Base-by-base conservation (phyloP, 192 early-diverging fungal species). In the Podochytrium sp. region DNA sequence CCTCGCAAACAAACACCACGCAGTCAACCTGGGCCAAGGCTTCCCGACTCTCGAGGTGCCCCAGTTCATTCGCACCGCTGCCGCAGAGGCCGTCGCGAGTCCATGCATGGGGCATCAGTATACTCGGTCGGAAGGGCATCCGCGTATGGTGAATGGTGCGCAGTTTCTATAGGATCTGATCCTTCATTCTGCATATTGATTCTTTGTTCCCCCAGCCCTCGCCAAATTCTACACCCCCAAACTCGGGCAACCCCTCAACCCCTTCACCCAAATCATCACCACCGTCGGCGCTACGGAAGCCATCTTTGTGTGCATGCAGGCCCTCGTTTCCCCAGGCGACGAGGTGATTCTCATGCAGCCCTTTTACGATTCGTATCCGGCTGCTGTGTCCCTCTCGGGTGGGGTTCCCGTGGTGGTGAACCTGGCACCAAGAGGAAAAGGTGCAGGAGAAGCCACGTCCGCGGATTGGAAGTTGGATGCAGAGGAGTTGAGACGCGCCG, bases 321-420 rank as follows among this genome's bases (percentile, higher is more conserved):
- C 85, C 10, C 83, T 84, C 61, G 76, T 98, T 68, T 85, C 94
- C 78, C 89, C 90, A 25, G 90, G 88, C 2, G 87, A 92, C 60
- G 95, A 96, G 64, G 95, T 94, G 39, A 93, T 98, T 58, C 80
- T 94, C 58, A 95, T 98, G 89, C 94, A 96, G 81, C 96, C 96
- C 1, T 96, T 93, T 74, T 98, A 97, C 82, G 96, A 98, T 77
- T 91, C 91, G 83, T 98, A 98, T 76, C 81, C 81, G 32, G 83
- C 85, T 30, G 69, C 81, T 0, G 88, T 97, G 53, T 85, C 84
- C 12, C 91, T 98, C 86, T 92, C 92, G 32, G 95, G 95, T 50
- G 96, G 95, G 14, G 84, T 84, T 18, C 94, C 95, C 5, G 91
- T 94, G 1, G 92, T 91, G 58, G 93, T 95, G 7, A 91, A 91